phyloP scores from a whole-genome alignment of 2,329 filamentous ascomycete genomes.

The Davidsoniella neocaledoniae region DNA sequence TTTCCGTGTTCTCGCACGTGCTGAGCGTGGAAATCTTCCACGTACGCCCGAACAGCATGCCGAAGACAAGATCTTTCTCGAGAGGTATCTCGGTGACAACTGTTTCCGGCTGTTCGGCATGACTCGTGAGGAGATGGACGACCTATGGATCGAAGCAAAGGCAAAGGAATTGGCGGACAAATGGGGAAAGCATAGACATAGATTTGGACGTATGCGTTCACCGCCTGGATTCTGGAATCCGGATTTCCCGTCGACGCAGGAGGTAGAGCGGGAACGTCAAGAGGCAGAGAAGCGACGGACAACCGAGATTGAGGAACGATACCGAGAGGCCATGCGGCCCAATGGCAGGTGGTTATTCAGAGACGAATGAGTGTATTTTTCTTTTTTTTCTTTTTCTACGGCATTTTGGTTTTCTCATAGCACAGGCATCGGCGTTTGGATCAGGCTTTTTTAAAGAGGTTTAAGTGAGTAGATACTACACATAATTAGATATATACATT shows the following conservation, averaged over 20 bases:
- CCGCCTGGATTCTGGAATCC: conserved; percentile 84
- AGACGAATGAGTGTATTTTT: conserved; percentile 42
- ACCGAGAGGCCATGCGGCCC: conserved; percentile 63
- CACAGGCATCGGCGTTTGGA: too few relatives aligned
- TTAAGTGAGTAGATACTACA: too few relatives aligned
- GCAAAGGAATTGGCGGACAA: conserved; percentile 56
- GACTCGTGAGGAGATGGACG: conserved; percentile 41
- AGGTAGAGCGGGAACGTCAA: conserved; percentile 47
- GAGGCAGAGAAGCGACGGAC: conserved; percentile 48
- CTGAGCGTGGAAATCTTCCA: conserved; percentile 26
- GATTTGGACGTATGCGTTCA: conserved; percentile 51
- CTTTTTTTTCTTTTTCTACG: too few relatives aligned
- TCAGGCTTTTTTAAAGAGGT: too few relatives aligned
- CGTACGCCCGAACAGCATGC: conserved; percentile 21
- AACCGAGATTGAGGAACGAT: conserved; percentile 52
- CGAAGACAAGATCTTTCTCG: conserved; percentile 34
- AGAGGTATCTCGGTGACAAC: conserved; percentile 39
- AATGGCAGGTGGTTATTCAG: conserved; percentile 65
- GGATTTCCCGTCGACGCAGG: conserved; percentile 81
- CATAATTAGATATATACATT: too few relatives aligned
- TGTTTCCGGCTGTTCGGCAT: conserved; percentile 43
- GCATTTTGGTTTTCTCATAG: too few relatives aligned
- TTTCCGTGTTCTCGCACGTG: conserved; percentile 48
- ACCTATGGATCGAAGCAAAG: conserved; percentile 59
- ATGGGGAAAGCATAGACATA: conserved; percentile 61